A percentile compares a stretch with the other conserved stretches of the same genome.
phyloP scores from a whole-genome alignment of 2,329 filamentous ascomycete species.

The Exserohilum rostratum region DNA sequence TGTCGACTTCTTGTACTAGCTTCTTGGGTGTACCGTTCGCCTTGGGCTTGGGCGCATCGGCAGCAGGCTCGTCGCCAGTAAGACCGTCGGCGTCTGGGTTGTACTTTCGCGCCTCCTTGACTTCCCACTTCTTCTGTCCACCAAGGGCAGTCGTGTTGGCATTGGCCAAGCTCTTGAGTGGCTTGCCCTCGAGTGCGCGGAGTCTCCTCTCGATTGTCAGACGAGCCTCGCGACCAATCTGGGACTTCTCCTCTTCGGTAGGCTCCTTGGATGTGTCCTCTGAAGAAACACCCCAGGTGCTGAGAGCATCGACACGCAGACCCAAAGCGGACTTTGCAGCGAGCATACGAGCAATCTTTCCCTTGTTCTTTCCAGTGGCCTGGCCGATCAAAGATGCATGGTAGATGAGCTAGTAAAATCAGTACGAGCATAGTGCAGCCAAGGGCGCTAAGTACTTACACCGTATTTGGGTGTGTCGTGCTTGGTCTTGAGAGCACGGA shows the following conservation, averaged over 20 bases:
- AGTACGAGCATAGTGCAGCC: conserved; percentile 75
- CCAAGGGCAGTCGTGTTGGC: conserved; percentile 51
- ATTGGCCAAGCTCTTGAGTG: conserved; percentile 77
- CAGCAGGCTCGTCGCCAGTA: conserved; percentile 67
- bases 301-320: conserved; percentile 88
- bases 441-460: conserved; percentile 44
- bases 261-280: conserved; percentile 54
- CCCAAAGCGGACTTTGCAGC: conserved; percentile 92
- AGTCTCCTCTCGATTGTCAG: conserved; percentile 78
- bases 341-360: conserved; percentile 97
- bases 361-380: conserved; percentile 97
- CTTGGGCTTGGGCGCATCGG: conserved; percentile 47
- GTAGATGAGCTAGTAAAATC: conserved; percentile 67
- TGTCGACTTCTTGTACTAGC: conserved; percentile 58
- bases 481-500: conserved; percentile 98
- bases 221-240: conserved; percentile 75
- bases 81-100: conserved; percentile 92
- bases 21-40: conserved; percentile 51
- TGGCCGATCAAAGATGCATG: conserved; percentile 78
- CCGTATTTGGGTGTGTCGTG: conserved; percentile 99
- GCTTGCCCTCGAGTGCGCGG: conserved; percentile 85
- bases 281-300: conserved; percentile 73
- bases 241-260: conserved; percentile 87
- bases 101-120: conserved; percentile 94
- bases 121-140: conserved; percentile 75